phyloP scores from a whole-genome alignment of 345 rosid species.

The Theobroma cacao region DNA sequence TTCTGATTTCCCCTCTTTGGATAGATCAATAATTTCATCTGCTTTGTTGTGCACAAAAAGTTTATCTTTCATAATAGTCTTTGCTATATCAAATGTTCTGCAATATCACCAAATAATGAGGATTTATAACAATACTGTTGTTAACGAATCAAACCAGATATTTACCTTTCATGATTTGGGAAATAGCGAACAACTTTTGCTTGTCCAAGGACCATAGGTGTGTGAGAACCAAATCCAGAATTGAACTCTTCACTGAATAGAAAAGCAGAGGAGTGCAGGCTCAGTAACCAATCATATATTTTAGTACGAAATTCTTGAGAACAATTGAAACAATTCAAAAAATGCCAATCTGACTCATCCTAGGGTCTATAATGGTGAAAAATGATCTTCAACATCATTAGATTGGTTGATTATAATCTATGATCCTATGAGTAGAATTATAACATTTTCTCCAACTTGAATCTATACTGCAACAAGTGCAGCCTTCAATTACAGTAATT shows the following conservation, averaged over 20 bases:
- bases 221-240: constrained; percentile 96
- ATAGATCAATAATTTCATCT: constrained; percentile 59
- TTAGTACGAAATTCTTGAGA: neutral
- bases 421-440: neutral
- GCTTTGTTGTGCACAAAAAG: constrained; percentile 58
- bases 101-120: constrained; percentile 29
- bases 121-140: neutral
- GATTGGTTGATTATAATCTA: neutral
- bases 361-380: neutral
- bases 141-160: constrained; percentile 1
- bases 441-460: constrained; percentile 2
- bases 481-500: neutral
- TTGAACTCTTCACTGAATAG: constrained; percentile 82
- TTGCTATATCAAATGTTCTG: constrained; percentile 73
- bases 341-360: neutral
- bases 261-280: constrained; percentile 9
- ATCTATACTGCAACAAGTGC: neutral
- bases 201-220: constrained; percentile 92
- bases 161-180: constrained; percentile 79
- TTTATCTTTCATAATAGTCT: constrained; percentile 73
- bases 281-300: constrained; percentile 4
- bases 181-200: constrained; percentile 83
- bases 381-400: neutral
- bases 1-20: constrained; percentile 62
- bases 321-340: neutral